Evolutionary conservation across 108 stramenopile genomes (phyloP).

Genomic region (Pelagomonas calceolata): DNA sequence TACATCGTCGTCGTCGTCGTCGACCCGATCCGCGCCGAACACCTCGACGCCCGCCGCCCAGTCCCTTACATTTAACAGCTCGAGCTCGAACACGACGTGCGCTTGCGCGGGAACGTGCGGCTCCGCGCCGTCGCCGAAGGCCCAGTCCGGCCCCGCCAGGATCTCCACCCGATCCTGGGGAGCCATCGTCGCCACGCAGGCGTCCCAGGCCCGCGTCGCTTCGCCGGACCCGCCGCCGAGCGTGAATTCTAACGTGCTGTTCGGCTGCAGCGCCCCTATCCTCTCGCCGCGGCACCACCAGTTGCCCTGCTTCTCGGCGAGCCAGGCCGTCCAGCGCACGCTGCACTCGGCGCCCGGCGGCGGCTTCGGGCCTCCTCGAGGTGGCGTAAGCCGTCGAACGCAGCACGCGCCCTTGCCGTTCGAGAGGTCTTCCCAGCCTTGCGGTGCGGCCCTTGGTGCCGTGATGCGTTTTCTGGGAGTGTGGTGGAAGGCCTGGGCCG

Average conservation of each 20-base stretch:
- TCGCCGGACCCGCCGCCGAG: background rate
- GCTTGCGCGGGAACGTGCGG: background rate
- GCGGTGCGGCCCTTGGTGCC: no score
- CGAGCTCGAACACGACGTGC: background rate
- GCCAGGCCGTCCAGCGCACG: background rate
- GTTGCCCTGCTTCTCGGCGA: background rate
- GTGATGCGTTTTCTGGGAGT: no score
- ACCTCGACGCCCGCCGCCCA: background rate
- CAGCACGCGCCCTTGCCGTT: background rate
- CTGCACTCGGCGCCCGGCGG: background rate
- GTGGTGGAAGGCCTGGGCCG: no score
- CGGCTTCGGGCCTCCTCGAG: no score
- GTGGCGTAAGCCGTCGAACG: no score
- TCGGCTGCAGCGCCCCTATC: background rate
- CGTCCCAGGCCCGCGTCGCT: background rate
- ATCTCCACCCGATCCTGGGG: background rate
- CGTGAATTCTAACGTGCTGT: background rate
- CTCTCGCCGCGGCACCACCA: background rate
- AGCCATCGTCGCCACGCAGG: background rate
- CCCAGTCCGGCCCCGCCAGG: background rate
- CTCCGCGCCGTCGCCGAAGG: background rate
- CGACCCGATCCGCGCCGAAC: background rate
- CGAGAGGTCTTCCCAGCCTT: background rate
- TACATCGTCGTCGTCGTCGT: background rate
- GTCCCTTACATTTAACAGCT: background rate